Conservation (phyloP, 208 protist species). For the Herpetomonas tarakana region DNA sequence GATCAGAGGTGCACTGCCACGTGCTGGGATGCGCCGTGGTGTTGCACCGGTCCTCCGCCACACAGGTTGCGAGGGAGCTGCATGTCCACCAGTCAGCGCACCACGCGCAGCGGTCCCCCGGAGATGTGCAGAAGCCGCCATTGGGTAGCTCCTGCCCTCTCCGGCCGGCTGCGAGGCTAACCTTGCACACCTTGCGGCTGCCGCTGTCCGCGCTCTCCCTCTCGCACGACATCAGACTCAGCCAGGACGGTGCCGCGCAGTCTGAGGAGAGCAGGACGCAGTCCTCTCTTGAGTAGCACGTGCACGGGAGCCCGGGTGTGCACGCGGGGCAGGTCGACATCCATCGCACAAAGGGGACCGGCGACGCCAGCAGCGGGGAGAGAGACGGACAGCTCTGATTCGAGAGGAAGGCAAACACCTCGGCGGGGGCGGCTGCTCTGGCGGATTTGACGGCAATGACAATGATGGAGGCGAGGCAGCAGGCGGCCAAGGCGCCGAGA, state of each 20-base stretch:
- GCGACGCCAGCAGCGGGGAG: slow-evolving; percentile 16
- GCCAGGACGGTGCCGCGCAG: slow-evolving; percentile 18
- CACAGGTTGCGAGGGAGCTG: slow-evolving; percentile 1
- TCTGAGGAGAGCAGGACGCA: slow-evolving; percentile 24
- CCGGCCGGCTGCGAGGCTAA: neutral
- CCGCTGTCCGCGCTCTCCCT: neutral
- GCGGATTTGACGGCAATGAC: slow-evolving; percentile 22
- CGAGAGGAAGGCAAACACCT: slow-evolving; percentile 17
- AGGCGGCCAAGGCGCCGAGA: slow-evolving; percentile 20
- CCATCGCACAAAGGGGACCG: slow-evolving; percentile 31
- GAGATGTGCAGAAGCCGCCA: slow-evolving; percentile 31
- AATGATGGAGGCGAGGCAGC: slow-evolving; percentile 25
- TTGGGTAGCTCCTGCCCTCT: neutral
- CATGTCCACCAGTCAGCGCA: slow-evolving; percentile 10
- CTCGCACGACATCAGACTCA: slow-evolving; percentile 27
- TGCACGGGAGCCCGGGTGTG: slow-evolving; percentile 9
- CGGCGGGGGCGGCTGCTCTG: slow-evolving; percentile 13
- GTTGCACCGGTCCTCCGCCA: neutral
- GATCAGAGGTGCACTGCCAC: no score
- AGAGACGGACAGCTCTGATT: slow-evolving; percentile 23
- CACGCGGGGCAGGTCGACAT: slow-evolving; percentile 9
- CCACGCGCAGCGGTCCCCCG: slow-evolving; percentile 25
- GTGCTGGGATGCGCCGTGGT: no score
- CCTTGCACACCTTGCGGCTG: neutral
- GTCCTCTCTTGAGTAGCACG: slow-evolving; percentile 31